Percentiles rank a stretch among this genome's conserved stretches.
Conservation (phyloP, 1,284 basidiomycete species). For the Pseudozyma tsukubaensis region DNA sequence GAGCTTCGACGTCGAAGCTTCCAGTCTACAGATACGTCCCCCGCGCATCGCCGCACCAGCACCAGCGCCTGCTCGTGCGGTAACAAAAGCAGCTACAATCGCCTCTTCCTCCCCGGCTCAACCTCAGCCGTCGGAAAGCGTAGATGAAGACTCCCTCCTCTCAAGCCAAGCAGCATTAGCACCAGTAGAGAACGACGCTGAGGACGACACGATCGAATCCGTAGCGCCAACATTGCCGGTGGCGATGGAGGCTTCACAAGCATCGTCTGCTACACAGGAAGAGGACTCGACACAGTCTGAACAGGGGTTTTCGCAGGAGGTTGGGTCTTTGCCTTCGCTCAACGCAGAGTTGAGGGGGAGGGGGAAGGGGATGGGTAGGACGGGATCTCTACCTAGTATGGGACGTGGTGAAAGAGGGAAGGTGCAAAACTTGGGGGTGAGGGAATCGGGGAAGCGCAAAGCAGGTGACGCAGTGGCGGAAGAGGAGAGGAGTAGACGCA, state of each 20-base stretch:
- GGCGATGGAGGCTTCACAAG: conserved; percentile 9
- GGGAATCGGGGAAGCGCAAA: not conserved
- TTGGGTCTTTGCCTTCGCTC: not conserved
- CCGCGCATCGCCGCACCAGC: too few relatives aligned
- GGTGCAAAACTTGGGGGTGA: too few relatives aligned
- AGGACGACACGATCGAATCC: conserved; percentile 29
- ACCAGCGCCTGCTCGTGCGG: too few relatives aligned
- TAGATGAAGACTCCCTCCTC: conserved; percentile 20
- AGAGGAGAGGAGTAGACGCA: conserved; percentile 3
- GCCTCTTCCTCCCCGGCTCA: too few relatives aligned
- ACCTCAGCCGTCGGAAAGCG: too few relatives aligned
- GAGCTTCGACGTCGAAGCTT: conserved; percentile 11
- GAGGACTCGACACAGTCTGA: conserved; percentile 43
- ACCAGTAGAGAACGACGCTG: too few relatives aligned
- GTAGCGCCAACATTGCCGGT: too few relatives aligned
- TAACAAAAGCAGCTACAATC: too few relatives aligned
- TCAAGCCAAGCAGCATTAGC: conserved; percentile 7
- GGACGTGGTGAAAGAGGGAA: too few relatives aligned
- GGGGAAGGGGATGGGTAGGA: conserved; percentile 7
- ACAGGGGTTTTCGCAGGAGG: conserved; percentile 6
- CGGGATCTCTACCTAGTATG: conserved; percentile 13
- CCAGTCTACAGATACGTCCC: conserved; percentile 24
- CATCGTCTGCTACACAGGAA: conserved; percentile 37
- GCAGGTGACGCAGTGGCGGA: not conserved
- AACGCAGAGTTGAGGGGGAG: not conserved